These are phyloP conservation scores for Emmonsiellopsis sp. DNA, from an alignment of 2,329 filamentous ascomycete genomes.

Conservation along the genomic window DNA sequence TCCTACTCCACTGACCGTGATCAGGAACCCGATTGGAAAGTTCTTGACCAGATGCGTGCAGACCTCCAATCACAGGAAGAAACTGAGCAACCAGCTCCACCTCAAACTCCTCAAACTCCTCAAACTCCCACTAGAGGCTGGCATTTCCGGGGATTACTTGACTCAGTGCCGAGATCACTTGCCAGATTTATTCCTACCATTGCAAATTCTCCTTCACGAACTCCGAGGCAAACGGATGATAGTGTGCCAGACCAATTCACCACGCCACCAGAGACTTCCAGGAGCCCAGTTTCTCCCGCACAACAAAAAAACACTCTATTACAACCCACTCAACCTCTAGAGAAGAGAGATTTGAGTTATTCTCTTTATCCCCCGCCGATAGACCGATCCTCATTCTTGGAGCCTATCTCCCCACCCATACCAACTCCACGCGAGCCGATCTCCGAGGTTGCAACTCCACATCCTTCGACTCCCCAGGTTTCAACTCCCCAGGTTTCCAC, in stretches of 20 bases:
- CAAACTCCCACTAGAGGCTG: slow-evolving; percentile 18
- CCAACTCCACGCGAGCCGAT: not conserved
- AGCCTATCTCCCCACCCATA: not conserved
- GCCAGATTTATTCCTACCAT: slow-evolving; percentile 18
- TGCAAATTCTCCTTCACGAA: slow-evolving; percentile 10
- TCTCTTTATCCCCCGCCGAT: slow-evolving; percentile 21
- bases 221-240: slow-evolving; percentile 12
- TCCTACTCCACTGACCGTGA: not conserved
- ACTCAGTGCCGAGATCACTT: slow-evolving; percentile 23
- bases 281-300: slow-evolving; percentile 1
- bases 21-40: slow-evolving; percentile 1
- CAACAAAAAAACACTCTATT: not conserved
- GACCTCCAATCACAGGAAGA: slow-evolving; percentile 1
- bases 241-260: not conserved
- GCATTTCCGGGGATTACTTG: slow-evolving; percentile 22
- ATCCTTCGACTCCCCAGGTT: not conserved
- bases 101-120: slow-evolving; percentile 15
- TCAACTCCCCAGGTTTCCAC: not conserved
- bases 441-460: not conserved
- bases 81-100: not conserved
- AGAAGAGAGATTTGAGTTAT: slow-evolving; percentile 16
- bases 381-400: slow-evolving; percentile 9
- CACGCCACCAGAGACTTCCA: not conserved
- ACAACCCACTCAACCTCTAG: slow-evolving; percentile 8
- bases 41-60: slow-evolving; percentile 3